Evolutionary conservation across 352 stramenopile species (phyloP), one percentile per base, ranked within the genome.

Genomic region (Saprolegnia parasitica): DNA sequence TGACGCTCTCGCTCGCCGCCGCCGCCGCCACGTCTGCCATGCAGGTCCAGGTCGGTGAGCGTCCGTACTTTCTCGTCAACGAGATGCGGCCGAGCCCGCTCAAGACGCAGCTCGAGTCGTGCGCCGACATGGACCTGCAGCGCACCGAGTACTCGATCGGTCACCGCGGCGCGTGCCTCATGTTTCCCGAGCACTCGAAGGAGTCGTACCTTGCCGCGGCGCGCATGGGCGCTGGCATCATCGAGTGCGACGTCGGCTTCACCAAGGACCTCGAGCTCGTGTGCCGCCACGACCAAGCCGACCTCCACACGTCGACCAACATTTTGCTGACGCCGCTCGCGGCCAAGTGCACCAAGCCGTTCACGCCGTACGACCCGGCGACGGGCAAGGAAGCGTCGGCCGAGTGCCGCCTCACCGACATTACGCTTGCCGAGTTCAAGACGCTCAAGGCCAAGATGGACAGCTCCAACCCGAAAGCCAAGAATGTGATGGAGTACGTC

Each of bases 191-290:
- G 37, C 76, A 83, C 57, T 79, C 81, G 5, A n/a, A 77, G 18
- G 74, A 81, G 57, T 77, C 61, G 8, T 81, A 85, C 75, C 73
- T 81, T n/a, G 79, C 79, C 16, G 79, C 75, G 20, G 65, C 72
- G 6, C 29, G 74, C 1, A 45, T 74, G 60, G 82, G 82, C 54
- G 80, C 82, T 39, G 82, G 82, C 16, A 79, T 86, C 40, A 78
- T 88, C 52, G 82, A 90, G 68, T 90, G 82, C 63, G 82, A 90
- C 74, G 80, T 90, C 20, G 87, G 74, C 32, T 86, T 90, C 66
- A 88, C 82, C 13, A 86, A 79, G 50, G 82, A 90, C 60, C 62
- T 54, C 0, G 56, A 87, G 65, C 73, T 90, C 4, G 70, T 87
- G 24, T 90, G 80, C 63, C 77, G 82, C 57, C 82, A 90, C 60